A percentile compares a stretch with the other conserved stretches of the same genome.
phyloP scores from a whole-genome alignment of 2,329 filamentous ascomycete genomes.

The Diaporthe australafricana region DNA sequence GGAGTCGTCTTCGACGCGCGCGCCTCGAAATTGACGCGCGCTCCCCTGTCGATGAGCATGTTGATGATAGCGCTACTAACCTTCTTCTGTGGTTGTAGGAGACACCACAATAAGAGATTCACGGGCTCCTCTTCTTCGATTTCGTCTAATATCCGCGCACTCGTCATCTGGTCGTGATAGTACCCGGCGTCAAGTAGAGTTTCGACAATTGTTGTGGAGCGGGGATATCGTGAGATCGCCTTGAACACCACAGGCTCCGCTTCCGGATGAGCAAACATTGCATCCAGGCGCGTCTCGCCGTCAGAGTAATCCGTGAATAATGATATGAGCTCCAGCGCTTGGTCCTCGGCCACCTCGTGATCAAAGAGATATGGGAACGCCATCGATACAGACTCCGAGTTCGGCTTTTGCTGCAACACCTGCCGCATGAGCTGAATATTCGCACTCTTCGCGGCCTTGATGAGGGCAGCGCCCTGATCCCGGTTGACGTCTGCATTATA shows the following conservation, averaged over 20 bases:
- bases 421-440: conserved; percentile 61
- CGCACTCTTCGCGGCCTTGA: conserved; percentile 64
- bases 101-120: conserved; percentile 69
- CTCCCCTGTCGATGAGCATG: conserved; percentile 64
- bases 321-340: conserved; percentile 61
- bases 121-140: conserved; percentile 65
- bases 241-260: conserved; percentile 62
- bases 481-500: conserved; percentile 60
- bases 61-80: conserved; percentile 69
- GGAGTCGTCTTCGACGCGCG: conserved; percentile 65
- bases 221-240: conserved; percentile 66
- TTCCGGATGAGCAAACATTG: conserved; percentile 56
- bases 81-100: conserved; percentile 72
- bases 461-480: conserved; percentile 64
- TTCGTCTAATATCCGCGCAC: conserved; percentile 56
- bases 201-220: conserved; percentile 63
- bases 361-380: conserved; percentile 70
- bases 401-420: conserved; percentile 63
- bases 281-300: conserved; percentile 61
- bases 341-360: conserved; percentile 60
- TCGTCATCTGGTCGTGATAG: conserved; percentile 67
- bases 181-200: conserved; percentile 68
- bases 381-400: conserved; percentile 60
- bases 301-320: conserved; percentile 64
- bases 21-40: conserved; percentile 69